phyloP scores from a whole-genome alignment of 495 filamentous ascomycete genomes.

The Margaritispora aquatica region DNA sequence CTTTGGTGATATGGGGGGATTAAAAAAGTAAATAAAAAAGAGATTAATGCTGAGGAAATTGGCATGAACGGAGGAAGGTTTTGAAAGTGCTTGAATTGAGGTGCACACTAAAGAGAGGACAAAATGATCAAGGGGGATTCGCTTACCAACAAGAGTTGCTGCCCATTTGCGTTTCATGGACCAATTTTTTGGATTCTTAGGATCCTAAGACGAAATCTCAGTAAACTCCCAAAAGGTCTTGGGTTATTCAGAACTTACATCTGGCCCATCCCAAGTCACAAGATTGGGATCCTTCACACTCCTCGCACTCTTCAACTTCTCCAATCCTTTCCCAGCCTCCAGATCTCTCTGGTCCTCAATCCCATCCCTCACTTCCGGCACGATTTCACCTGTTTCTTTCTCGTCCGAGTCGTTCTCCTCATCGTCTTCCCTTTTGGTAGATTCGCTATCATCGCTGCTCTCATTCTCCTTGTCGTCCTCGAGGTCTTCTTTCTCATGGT shows the following conservation, averaged over 20 bases:
- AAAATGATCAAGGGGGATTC: too few relatives aligned
- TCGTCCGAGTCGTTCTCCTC: neutral
- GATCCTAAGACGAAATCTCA: conserved; percentile 27
- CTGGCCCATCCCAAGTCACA: conserved; percentile 61
- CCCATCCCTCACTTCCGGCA: conserved; percentile 14
- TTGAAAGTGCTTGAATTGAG: too few relatives aligned
- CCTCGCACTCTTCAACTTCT: conserved; percentile 11
- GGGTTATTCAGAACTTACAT: neutral
- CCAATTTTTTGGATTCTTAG: conserved; percentile 40
- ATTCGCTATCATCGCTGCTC: conserved; percentile 1
- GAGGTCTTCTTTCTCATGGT: conserved; percentile 2
- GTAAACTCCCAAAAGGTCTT: neutral
- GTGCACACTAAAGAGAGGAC: neutral
- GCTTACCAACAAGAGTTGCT: conserved; percentile 20
- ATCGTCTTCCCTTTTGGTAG: neutral
- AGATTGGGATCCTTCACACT: conserved; percentile 16
- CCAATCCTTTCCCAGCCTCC: conserved; percentile 10
- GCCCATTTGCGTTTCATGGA: conserved; percentile 34
- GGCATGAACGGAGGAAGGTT: too few relatives aligned
- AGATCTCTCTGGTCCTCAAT: conserved; percentile 17
- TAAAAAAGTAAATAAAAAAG: too few relatives aligned
- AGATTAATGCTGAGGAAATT: too few relatives aligned
- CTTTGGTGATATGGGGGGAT: too few relatives aligned
- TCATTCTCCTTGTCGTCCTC: too few relatives aligned
- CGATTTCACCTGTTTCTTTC: neutral